Conservation (phyloP, 2,329 filamentous ascomycete genomes). For the Sphaerulina populicola region DNA sequence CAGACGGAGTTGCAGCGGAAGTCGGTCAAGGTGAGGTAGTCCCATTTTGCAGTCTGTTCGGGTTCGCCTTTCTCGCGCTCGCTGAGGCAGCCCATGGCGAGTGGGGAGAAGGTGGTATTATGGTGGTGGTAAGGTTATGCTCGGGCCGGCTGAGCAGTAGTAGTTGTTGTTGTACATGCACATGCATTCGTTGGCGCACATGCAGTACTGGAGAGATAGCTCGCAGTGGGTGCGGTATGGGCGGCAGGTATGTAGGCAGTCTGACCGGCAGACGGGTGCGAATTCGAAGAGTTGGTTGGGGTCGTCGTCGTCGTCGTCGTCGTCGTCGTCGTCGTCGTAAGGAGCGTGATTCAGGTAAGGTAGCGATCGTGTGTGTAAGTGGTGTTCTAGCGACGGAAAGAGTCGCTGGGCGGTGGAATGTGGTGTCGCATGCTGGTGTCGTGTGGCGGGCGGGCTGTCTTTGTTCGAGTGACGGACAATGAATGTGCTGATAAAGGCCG, state of each 20-base stretch:
- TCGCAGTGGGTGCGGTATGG: neutral
- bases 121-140: neutral
- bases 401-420: conserved; percentile 15
- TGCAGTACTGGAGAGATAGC: conserved; percentile 2
- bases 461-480: conserved; percentile 6
- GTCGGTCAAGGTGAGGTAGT: conserved; percentile 68
- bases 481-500: neutral
- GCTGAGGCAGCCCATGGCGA: conserved; percentile 32
- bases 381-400: conserved; percentile 8
- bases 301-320: conserved; percentile 1
- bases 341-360: conserved; percentile 2
- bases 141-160: conserved; percentile 15
- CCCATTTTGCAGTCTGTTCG: conserved; percentile 59
- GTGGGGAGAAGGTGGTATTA: conserved; percentile 1
- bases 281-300: neutral
- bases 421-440: conserved; percentile 8
- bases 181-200: neutral
- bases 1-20: conserved; percentile 78
- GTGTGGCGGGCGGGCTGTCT: neutral
- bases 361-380: conserved; percentile 9
- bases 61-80: conserved; percentile 34
- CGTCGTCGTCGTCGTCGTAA: conserved; percentile 1
- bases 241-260: neutral
- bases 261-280: conserved; percentile 20
- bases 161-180: neutral